These are phyloP conservation scores for Tulasnella sp. DNA, from an alignment of 768 basidiomycete species.

Conservation along the genomic window DNA sequence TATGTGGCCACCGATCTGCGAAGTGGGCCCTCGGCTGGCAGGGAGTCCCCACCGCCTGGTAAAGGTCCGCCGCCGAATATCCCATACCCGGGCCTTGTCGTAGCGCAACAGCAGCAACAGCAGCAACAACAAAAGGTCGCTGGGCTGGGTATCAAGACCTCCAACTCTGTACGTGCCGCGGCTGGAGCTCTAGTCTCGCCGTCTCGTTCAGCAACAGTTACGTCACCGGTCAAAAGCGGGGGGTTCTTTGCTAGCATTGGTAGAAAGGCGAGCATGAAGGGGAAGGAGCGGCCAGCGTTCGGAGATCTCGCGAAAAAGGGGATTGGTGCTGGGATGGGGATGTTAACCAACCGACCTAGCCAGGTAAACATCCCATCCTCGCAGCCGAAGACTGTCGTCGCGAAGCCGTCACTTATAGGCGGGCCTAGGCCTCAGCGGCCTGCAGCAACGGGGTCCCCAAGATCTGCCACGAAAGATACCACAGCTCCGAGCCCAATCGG, in stretches of 20 bases:
- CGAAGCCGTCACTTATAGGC: no score
- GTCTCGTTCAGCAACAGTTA: background rate
- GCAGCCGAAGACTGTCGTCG: no score
- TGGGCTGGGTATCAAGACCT: background rate
- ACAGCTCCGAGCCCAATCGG: no score
- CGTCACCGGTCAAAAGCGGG: background rate
- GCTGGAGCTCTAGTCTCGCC: background rate
- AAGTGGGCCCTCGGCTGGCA: background rate
- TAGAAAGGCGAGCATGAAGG: constrained; percentile 5
- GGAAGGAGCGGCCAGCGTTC: constrained; percentile 1
- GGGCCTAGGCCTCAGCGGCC: no score
- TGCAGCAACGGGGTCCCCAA: no score
- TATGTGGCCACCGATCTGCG: constrained; percentile 10
- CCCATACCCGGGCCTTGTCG: constrained; percentile 13
- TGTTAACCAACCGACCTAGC: background rate
- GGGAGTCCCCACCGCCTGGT: constrained; percentile 1
- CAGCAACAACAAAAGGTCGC: background rate
- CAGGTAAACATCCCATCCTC: background rate
- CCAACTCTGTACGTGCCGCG: background rate
- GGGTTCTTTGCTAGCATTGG: constrained; percentile 15
- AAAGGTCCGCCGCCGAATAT: constrained; percentile 12
- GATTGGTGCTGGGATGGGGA: background rate
- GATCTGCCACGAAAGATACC: no score
- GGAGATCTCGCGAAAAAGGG: background rate
- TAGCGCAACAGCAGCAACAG: background rate